Evolutionary conservation across 2,329 filamentous ascomycete species (phyloP), one percentile per base, ranked within the genome.

Genomic region (Chaetomium sp.): DNA sequence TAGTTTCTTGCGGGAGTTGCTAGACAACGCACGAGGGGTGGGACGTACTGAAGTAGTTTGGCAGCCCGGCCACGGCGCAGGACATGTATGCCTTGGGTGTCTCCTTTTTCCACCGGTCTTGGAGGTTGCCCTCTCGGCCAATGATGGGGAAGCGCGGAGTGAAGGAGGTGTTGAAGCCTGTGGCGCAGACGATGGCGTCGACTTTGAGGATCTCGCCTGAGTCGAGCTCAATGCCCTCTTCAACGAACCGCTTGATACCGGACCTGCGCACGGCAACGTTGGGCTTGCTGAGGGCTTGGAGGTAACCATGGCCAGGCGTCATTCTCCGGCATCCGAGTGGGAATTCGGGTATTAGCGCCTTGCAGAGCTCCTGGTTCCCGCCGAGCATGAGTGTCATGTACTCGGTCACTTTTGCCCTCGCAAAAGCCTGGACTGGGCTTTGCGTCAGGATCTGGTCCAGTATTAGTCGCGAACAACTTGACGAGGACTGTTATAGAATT

Each of bases 131-230:
- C n/a, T 71, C 62, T 27, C 74, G 70, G 8, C 77, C 78, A 5
- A 77, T 65, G 14, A 81, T 66, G 0, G 77, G 78, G 57, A 79
- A 81, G 1, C 75, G 71, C 3, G 79, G 78, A 6, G 71, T 65
- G 64, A 80, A 81, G 1, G 76, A 78, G 5, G 75, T 75, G 61
- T 82, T 74, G 62, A 81, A 82, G 1, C 79, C 79, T 0, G 79
- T 82, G n/a, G 79, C 80, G 57, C 79, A 81, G 48, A 84, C 71
- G 27, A 85, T 75, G 10, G 74, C 73, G 62, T 85, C 82, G 11
- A 80, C 74, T 37, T 77, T 70, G 51, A 79, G 65, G n/a, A 76
- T 66, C 38, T 73, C 64, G n/a, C 77, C 79, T 4, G 73, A 74
- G 1, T 69, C 70, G 36, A 81, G 69, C 64, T 76, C 67, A 49